phyloP scores from a whole-genome alignment of 805 yeast species.

The Teunomyces lycoperdinae region DNA sequence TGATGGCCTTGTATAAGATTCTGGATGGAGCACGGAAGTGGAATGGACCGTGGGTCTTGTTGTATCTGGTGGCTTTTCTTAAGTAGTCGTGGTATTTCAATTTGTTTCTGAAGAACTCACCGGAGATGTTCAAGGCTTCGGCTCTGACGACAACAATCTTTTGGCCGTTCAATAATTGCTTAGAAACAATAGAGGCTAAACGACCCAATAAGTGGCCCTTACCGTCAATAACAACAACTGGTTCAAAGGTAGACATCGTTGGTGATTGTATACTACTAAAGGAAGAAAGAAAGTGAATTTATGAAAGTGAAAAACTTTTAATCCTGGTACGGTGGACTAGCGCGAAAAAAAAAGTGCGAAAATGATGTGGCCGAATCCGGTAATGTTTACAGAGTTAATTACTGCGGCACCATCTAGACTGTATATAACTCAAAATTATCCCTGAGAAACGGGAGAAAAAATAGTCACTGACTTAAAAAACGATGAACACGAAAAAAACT shows the following conservation, averaged over 20 bases:
- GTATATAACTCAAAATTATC: background rate
- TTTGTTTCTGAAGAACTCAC: slow-evolving; percentile 99
- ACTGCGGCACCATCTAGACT: slow-evolving; percentile 5
- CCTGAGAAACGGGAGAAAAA: background rate
- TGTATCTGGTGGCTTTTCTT: slow-evolving; percentile 98
- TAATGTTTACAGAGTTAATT: background rate
- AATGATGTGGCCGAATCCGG: slow-evolving; percentile 4
- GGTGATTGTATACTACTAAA: slow-evolving; percentile 8
- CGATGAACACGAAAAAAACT: background rate
- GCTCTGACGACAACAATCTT: slow-evolving; percentile 96
- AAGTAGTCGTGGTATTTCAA: slow-evolving; percentile 99
- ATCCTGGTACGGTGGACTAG: slow-evolving; percentile 1
- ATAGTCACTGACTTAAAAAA: too few relatives aligned
- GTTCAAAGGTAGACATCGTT: slow-evolving; percentile 83
- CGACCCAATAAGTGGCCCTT: slow-evolving; percentile 99
- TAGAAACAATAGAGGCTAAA: slow-evolving; percentile 97
- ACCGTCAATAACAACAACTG: slow-evolving; percentile 98
- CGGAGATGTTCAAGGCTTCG: slow-evolving; percentile 97
- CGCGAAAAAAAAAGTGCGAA: slow-evolving; percentile 2
- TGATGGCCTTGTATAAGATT: slow-evolving; percentile 98
- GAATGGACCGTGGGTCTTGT: slow-evolving; percentile 99
- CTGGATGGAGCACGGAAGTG: slow-evolving; percentile 99
- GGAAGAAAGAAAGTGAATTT: slow-evolving; percentile 5
- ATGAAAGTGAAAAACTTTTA: slow-evolving; percentile 4
- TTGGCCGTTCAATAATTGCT: slow-evolving; percentile 98